Evolutionary conservation across 164 flowering plant species (phyloP).

Genomic region (Saururus chinensis): DNA sequence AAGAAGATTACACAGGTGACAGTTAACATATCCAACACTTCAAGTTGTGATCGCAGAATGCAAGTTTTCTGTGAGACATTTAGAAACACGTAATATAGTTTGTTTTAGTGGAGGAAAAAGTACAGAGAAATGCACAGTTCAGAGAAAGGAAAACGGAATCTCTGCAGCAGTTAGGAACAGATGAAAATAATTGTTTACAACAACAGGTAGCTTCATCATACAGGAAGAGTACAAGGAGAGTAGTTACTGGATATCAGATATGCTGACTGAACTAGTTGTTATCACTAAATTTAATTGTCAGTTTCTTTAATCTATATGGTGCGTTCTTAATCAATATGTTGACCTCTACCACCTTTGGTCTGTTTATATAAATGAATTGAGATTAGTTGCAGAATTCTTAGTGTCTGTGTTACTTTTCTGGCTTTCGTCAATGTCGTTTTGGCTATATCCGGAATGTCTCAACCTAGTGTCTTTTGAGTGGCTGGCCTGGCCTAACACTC

Average conservation of each 20-base stretch:
- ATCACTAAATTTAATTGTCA: background rate
- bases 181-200: conserved; percentile 9
- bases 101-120: conserved; percentile 15
- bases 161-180: conserved; percentile 19
- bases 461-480: no score
- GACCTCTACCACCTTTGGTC: background rate
- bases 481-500: no score
- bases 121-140: conserved; percentile 14
- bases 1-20: background rate
- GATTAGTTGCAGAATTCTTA: background rate
- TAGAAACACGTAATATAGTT: conserved; percentile 16
- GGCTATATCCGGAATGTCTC: no score
- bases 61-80: conserved; percentile 9
- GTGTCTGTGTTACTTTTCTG: background rate
- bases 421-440: no score
- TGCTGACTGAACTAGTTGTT: conserved; percentile 1
- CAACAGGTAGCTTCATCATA: background rate
- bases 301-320: background rate
- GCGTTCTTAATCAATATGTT: background rate
- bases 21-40: conserved; percentile 16
- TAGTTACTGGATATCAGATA: background rate
- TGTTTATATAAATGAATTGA: background rate
- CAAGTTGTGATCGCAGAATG: conserved; percentile 9
- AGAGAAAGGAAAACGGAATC: conserved; percentile 14
- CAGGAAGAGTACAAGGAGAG: background rate